Conservation (phyloP, 1,284 basidiomycete species). For the Entoloma clypeatum region DNA sequence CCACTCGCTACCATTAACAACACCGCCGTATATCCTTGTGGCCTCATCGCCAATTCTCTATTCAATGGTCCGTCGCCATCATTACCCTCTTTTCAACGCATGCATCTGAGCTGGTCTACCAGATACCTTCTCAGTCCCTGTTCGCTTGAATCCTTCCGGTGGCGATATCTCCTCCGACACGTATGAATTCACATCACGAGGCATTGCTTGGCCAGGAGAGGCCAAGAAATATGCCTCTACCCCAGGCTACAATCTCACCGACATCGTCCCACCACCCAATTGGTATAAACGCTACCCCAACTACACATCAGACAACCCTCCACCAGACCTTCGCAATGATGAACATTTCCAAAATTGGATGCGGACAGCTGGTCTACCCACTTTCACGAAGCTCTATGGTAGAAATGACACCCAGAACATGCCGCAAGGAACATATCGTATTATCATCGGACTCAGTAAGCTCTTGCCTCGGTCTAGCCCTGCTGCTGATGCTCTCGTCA, state of each 20-base stretch:
- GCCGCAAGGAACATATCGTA: slow-evolving; percentile 71
- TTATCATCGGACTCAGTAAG: slow-evolving; percentile 82
- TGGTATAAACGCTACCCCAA: slow-evolving; percentile 75
- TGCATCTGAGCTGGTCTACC: slow-evolving; percentile 10
- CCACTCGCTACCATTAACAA: slow-evolving; percentile 62
- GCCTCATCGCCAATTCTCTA: slow-evolving; percentile 95
- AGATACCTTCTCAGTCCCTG: slow-evolving; percentile 80
- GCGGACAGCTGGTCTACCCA: slow-evolving; percentile 95
- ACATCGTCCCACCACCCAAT: slow-evolving; percentile 91
- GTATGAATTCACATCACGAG: slow-evolving; percentile 77
- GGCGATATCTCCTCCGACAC: slow-evolving; percentile 44
- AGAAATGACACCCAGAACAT: slow-evolving; percentile 83
- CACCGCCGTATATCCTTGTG: slow-evolving; percentile 87
- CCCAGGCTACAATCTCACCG: slow-evolving; percentile 53
- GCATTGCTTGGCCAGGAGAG: slow-evolving; percentile 95
- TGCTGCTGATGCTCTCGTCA: slow-evolving; percentile 8
- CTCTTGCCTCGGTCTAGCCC: slow-evolving; percentile 19
- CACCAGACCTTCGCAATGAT: slow-evolving; percentile 75
- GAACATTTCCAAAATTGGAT: slow-evolving; percentile 99
- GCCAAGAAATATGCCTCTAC: slow-evolving; percentile 79
- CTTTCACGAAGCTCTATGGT: slow-evolving; percentile 93
- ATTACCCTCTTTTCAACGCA: neutral
- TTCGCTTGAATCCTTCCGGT: slow-evolving; percentile 51
- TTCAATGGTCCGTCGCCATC: slow-evolving; percentile 77
- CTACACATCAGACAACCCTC: slow-evolving; percentile 65